Evolutionary conservation across 2,329 filamentous ascomycete species (phyloP).

Genomic region (Aciculosporium take): DNA sequence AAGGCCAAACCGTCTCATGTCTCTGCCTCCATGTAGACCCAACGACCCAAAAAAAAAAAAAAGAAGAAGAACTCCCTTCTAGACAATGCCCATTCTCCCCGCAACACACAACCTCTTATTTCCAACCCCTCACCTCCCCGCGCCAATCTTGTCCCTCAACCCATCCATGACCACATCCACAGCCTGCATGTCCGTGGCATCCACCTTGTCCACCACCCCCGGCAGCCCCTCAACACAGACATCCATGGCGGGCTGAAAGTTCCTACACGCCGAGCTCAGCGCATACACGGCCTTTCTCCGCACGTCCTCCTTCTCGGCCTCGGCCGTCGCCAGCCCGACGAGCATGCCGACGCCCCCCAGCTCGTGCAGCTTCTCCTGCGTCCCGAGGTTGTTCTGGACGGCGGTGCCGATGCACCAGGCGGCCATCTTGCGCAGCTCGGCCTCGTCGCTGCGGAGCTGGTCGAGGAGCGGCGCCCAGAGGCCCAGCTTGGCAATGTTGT

Average conservation of each 20-base stretch:
- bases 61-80: conserved; percentile 21
- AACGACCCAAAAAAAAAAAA: too few relatives aligned
- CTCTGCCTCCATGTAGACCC: conserved; percentile 5
- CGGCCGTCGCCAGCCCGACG: conserved; percentile 40
- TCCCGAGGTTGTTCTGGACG: conserved; percentile 86
- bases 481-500: conserved; percentile 67
- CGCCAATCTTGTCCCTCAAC: conserved; percentile 41
- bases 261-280: conserved; percentile 71
- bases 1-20: neutral
- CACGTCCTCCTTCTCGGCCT: conserved; percentile 38
- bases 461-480: conserved; percentile 72
- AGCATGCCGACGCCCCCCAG: conserved; percentile 57
- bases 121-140: conserved; percentile 7
- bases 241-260: conserved; percentile 76
- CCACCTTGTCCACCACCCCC: conserved; percentile 44
- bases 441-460: conserved; percentile 52
- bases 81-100: conserved; percentile 14
- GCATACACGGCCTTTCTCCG: conserved; percentile 83
- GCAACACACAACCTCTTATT: neutral
- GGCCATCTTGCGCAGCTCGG: conserved; percentile 66
- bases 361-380: conserved; percentile 56
- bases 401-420: conserved; percentile 93
- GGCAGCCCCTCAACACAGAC: conserved; percentile 47
- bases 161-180: conserved; percentile 61
- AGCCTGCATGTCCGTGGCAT: conserved; percentile 76